Evolutionary conservation across 495 filamentous ascomycete species (phyloP), one percentile per base, ranked within the genome.

Genomic region (Talaromyces trachyspermus): DNA sequence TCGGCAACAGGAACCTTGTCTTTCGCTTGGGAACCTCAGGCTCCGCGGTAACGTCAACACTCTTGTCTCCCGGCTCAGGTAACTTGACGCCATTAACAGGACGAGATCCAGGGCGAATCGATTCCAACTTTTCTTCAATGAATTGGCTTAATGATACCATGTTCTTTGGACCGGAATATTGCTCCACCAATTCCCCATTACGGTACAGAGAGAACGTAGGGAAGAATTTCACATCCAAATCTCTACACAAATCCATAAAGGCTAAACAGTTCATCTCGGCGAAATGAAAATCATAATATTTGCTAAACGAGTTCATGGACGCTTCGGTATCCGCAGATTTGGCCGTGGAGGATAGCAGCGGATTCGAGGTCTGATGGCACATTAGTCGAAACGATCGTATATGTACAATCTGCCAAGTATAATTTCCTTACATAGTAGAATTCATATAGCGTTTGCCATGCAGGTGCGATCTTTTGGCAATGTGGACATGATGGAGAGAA

Each of bases 371-470:
- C 74, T 77, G 49, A 33, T 8, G 22, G 38, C 17, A 42, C 18
- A 50, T 68, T 44, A 69, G 58, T 39, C n/a, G n/a, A n/a, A n/a
- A n/a, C n/a, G n/a, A n/a, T n/a, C n/a, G n/a, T n/a, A n/a, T n/a
- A n/a, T n/a, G n/a, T n/a, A n/a, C n/a, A n/a, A n/a, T n/a, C n/a
- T n/a, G n/a, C n/a, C n/a, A n/a, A n/a, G n/a, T 39, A 5, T 1
- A 8, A 6, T 7, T 8, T 23, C 59, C 70, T 53, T 50, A 77
- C 74, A 48, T 90, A 95, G 69, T 96, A 95, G 66, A 80, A 96
- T 63, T 97, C 92, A 68, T 95, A 95, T 18, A 95, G 69, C 5
- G 91, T 95, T 69, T 96, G 88, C 75, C 81, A 97, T 43, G 78
- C 82, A 20, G 94, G 94, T 26, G 86, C 88, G 54, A 87, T 81